Conservation (phyloP, 495 filamentous ascomycete species). For the Lophium mytilinum region DNA sequence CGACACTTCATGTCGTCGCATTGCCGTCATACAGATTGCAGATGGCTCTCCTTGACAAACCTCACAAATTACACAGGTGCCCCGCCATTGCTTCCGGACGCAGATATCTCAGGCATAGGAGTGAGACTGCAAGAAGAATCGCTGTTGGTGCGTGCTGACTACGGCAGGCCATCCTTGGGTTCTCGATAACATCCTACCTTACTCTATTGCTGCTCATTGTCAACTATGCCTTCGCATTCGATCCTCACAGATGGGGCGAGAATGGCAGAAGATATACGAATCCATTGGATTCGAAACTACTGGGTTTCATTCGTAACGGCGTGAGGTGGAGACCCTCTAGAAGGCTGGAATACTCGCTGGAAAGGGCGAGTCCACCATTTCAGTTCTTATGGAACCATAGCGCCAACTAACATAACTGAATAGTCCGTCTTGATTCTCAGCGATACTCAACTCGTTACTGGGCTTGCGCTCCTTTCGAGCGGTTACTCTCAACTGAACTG, state of each 20-base stretch:
- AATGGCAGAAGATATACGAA: conserved; percentile 7
- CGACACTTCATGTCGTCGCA: not conserved
- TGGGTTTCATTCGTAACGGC: conserved; percentile 1
- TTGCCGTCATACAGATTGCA: conserved; percentile 4
- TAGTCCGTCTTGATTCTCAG: conserved; percentile 11
- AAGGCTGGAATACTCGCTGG: conserved; percentile 13
- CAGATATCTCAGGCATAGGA: conserved; percentile 12
- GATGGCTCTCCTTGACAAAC: conserved; percentile 1
- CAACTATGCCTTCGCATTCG: conserved; percentile 10
- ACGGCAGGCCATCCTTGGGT: conserved; percentile 11
- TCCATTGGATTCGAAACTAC: conserved; percentile 1
- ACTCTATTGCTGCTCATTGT: conserved; percentile 12
- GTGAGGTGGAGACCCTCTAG: conserved; percentile 5
- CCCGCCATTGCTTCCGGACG: conserved; percentile 1
- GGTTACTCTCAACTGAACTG: conserved; percentile 14
- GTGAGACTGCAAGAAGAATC: not conserved
- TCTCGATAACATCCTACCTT: conserved; percentile 18
- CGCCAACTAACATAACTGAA: not conserved
- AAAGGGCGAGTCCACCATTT: not conserved
- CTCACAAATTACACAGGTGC: conserved; percentile 1
- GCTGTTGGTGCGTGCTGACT: not conserved
- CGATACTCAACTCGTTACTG: conserved; percentile 13
- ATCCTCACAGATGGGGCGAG: not conserved
- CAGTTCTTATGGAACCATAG: too few relatives aligned
- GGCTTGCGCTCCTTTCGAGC: conserved; percentile 5